Evolutionary conservation across 1,284 basidiomycete genomes (phyloP).

Genomic region (Golubevia sp.): DNA sequence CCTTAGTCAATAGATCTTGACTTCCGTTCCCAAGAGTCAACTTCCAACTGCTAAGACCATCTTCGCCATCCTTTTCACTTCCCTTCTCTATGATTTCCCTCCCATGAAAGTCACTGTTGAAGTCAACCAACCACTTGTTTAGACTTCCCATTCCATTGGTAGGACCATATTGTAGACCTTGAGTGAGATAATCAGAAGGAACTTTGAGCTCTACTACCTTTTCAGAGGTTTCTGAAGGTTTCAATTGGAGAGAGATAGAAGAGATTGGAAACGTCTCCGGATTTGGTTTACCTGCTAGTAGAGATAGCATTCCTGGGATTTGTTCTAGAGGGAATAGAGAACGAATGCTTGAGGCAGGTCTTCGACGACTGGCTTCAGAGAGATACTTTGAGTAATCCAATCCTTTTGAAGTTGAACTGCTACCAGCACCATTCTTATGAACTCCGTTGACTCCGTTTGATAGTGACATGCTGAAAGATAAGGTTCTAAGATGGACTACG

Average conservation of each 20-base stretch:
- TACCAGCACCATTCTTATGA: too few relatives aligned
- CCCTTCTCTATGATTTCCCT: slow-evolving; percentile 22
- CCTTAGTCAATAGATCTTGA: slow-evolving; percentile 54
- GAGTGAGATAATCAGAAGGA: slow-evolving; percentile 32
- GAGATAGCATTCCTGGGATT: slow-evolving; percentile 52
- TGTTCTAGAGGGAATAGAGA: slow-evolving; percentile 42
- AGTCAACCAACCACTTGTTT: slow-evolving; percentile 29
- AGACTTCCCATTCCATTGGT: slow-evolving; percentile 34
- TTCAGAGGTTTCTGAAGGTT: slow-evolving; percentile 23
- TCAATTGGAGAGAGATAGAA: slow-evolving; percentile 35
- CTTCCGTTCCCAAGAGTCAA: slow-evolving; percentile 48
- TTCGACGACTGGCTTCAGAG: not conserved
- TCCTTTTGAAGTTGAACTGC: too few relatives aligned
- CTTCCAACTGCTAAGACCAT: slow-evolving; percentile 28
- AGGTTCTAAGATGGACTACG: too few relatives aligned
- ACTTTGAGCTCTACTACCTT: slow-evolving; percentile 26
- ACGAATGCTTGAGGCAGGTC: slow-evolving; percentile 48
- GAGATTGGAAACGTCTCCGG: slow-evolving; percentile 51
- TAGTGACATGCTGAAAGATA: too few relatives aligned
- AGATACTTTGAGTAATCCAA: too few relatives aligned
- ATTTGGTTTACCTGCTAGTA: slow-evolving; percentile 59
- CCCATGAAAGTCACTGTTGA: slow-evolving; percentile 33
- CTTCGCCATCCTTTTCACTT: slow-evolving; percentile 28
- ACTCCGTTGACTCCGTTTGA: too few relatives aligned
- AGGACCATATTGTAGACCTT: slow-evolving; percentile 49